Evolutionary conservation across 2,329 filamentous ascomycete species (phyloP).

Genomic region (Xylaria polymorpha): DNA sequence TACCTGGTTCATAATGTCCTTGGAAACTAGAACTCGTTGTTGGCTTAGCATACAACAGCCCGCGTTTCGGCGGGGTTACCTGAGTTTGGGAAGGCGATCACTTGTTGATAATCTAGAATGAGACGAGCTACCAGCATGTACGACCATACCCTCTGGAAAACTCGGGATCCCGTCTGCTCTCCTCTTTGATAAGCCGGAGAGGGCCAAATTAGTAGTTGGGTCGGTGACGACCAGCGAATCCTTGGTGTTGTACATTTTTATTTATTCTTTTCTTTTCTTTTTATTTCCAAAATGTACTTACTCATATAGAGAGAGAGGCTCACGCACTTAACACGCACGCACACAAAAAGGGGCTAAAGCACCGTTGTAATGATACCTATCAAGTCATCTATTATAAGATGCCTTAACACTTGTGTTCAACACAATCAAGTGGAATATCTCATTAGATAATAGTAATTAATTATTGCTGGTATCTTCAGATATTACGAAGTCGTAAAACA

Average conservation of each 20-base stretch:
- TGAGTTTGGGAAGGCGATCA: no score
- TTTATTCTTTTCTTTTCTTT: not conserved
- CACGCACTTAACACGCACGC: not conserved
- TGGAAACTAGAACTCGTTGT: no score
- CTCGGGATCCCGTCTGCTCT: no score
- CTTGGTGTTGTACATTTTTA: not conserved
- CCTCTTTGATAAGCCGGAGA: no score
- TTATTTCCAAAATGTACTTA: no score
- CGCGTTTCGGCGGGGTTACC: no score
- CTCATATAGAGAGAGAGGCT: no score
- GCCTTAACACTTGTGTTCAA: not conserved
- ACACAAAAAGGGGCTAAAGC: not conserved
- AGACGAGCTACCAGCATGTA: not conserved
- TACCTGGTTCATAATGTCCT: no score
- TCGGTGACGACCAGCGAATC: not conserved
- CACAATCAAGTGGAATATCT: not conserved
- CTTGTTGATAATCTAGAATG: not conserved
- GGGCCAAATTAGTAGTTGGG: slow-evolving; percentile 8
- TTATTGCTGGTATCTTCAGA: not conserved
- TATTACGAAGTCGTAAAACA: not conserved
- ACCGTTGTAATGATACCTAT: not conserved
- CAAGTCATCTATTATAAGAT: not conserved
- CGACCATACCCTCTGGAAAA: slow-evolving; percentile 12
- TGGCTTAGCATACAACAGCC: no score
- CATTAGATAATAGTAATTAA: slow-evolving; percentile 29